A percentile compares a stretch with the other conserved stretches of the same genome.
Conservation (phyloP, 164 flowering plant genomes). For the Tetracentron sinense region DNA sequence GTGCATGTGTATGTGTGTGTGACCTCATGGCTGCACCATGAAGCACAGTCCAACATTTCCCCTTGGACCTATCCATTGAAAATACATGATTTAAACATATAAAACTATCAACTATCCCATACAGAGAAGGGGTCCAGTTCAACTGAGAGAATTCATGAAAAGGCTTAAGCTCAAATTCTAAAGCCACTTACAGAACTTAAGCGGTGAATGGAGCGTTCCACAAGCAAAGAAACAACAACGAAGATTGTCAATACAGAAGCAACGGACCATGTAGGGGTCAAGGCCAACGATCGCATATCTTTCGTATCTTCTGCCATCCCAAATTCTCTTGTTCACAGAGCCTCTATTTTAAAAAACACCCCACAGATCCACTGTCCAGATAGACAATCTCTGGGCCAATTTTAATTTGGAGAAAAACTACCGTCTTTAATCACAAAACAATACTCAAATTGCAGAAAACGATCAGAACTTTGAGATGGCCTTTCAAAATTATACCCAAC, state of each 20-base stretch:
- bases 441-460: background rate
- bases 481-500: background rate
- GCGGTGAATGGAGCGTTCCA: conserved; percentile 91
- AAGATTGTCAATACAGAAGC: conserved; percentile 84
- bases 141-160: background rate
- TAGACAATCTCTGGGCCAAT: background rate
- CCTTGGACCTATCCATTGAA: too few relatives aligned
- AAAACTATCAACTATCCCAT: too few relatives aligned
- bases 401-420: background rate
- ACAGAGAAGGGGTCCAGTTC: background rate
- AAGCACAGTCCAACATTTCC: too few relatives aligned
- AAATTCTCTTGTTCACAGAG: background rate
- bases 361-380: background rate
- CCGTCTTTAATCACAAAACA: too few relatives aligned
- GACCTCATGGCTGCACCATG: too few relatives aligned
- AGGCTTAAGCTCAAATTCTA: background rate
- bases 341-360: too few relatives aligned
- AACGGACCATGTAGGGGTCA: conserved; percentile 99
- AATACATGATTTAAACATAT: too few relatives aligned
- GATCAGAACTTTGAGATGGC: background rate
- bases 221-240: conserved; percentile 82
- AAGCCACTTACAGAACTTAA: conserved; percentile 65
- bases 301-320: conserved; percentile 39
- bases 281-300: conserved; percentile 73
- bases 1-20: too few relatives aligned